Base-by-base conservation (phyloP, 2,329 filamentous ascomycete genomes). In the Colletotrichum sansevieriae region DNA sequence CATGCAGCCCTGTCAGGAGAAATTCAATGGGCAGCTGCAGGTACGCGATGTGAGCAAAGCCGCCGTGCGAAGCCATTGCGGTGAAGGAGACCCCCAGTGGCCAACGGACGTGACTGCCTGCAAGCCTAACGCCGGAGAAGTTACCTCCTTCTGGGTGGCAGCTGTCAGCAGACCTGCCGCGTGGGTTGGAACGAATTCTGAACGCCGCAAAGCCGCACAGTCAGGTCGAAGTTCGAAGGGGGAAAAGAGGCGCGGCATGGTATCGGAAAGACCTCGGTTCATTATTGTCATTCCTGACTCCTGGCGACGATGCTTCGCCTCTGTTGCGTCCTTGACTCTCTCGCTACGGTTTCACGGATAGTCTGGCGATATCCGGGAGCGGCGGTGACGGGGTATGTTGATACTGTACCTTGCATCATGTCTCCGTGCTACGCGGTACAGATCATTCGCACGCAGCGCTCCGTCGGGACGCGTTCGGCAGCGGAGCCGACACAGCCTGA, bases 401-500 rank as follows among this genome's bases (percentile, higher is more conserved):
- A 43, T 43, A 44, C 51, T 29, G 59, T 62, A 33, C 59, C 59
- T 62, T 54, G 59, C 47, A 54, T 20, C 35, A 54, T 55, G 20
- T 25, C 59, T 60, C 44, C 33, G 57, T 49, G 12, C 25, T 25
- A 59, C 56, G 11, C 25, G 12, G 55, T 18, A 29, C 55, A 15
- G 13, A 20, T 20, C 4, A 7, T 29, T 15, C 25, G 33, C n/a
- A 18, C 18, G 25, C 29, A 33, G 55, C 22, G 59, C 59, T 57
- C 46, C 18, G 49, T 61, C 25, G 59, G 47, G 46, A 62, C 35
- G 44, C 37, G 39, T 35, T 60, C 49, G 62, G 63, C 39, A 56
- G 54, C 61, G 41, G 54, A 47, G 25, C 39, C 39, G 44, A 55
- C 60, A 49, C 25, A 47, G 22, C 22, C 65, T 68, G 65, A 68